Evolutionary conservation across 2,329 filamentous ascomycete genomes (phyloP), one percentile per base, ranked within the genome.

Genomic region (Ambrosiella cleistominuta): DNA sequence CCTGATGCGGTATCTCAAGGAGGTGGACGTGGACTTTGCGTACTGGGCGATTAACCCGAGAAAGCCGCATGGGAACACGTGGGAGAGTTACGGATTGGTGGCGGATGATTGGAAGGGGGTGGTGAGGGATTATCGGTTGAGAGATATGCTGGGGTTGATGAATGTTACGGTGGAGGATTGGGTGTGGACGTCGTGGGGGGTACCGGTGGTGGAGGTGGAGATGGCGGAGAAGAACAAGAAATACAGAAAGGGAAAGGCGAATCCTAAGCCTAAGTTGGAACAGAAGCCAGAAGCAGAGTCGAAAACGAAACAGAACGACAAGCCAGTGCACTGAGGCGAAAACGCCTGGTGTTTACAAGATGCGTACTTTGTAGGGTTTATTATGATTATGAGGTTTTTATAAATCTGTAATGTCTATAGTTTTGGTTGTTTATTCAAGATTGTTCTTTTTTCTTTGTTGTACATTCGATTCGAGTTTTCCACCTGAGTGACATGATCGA

Each of bases 31-130:
- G 8, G 81, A 85, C 63, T 83, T 82, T 70, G 82, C 78, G 6
- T 86, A 85, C 68, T 86, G 82, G 83, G 82, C 82, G 13, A 66
- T 85, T 63, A 85, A 85, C 68, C 79, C 82, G 44, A 72, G 79
- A 52, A 85, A 86, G 68, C 78, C 80, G 8, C 74, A 74, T 59
- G 70, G 75, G 42, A 74, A 81, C 66, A 73, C 70, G 54, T 71
- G 69, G 38, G 82, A 86, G 70, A 73, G 74, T 11, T 85, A 86
- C 65, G 75, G 77, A 1, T 68, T 86, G 27, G 69, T 85, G 15
- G 68, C 75, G 61, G 80, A 83, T 64, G 80, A 83, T 66, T 86
- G 82, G 82, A 65, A 75, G 62, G 83, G 80, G 15, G 76, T 79
- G 0, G 71, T 82, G 57, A 68, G 79, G 64, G 80, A 82, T 65